Base-by-base conservation (phyloP, 192 early-diverging fungal species). In the Coemansia guatemalensis region DNA sequence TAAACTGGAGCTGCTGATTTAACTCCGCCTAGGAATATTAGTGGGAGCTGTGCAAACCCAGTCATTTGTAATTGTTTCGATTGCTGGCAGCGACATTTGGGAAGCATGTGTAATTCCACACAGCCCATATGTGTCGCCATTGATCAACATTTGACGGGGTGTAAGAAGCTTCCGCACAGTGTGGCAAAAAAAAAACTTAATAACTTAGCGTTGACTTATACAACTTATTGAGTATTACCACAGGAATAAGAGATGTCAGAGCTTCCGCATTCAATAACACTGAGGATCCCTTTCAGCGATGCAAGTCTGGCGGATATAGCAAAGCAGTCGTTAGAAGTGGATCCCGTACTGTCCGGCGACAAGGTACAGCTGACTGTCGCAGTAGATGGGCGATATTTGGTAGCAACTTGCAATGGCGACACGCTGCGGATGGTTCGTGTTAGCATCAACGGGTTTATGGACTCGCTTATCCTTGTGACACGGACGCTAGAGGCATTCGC, bases 391-490 rank as follows among this genome's bases (percentile, higher is more conserved):
- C 23, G n/a, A 3, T 48, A 59, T 1, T 50, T 79, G 4, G 24
- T 73, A 9, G 67, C 62, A 5, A 66, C 62, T 14, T 79, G 66
- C 20, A 48, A 25, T 21, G 71, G 71, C 4, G 56, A 63, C 0
- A 65, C 63, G 0, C 48, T 70, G 21, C 76, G 76, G 1, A 62
- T 73, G 58, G 67, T 79, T 2, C 66, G 76, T 4, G 76, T 79
- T 17, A 69, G 69, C 48, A 51, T 79, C 22, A 79, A 79, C 39
- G 76, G 76, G 8, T 79, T 79, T 24, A 79, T 79, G 76, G 71
- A 79, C 23, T 79, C 76, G 44, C 35, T 79, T 5, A 79, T 79
- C n/a, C 67, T 79, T 5, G 71, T 73, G 21, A 62, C 71, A 11
- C 64, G 65, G 8, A 79, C 77, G 8, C 18, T 79, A n/a, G 71